Evolutionary conservation across 176 grass and related monocot genomes (phyloP), one percentile per base, ranked within the genome.

Genomic region (Luzula sylvatica): DNA sequence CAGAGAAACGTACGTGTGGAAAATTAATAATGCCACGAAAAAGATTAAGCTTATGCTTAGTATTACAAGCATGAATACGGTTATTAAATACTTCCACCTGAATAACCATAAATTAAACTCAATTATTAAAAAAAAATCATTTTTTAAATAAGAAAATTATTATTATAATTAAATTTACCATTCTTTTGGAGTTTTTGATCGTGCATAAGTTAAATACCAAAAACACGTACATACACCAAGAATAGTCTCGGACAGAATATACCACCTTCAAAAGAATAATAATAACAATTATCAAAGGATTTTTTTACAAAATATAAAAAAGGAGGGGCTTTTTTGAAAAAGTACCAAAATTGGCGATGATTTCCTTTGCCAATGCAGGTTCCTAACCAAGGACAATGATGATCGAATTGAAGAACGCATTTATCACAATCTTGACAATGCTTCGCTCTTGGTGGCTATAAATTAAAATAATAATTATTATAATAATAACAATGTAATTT

Each of bases 381-480:
- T 55, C 76, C 76, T 50, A 79, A 52, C 76, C 76, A 79, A 52
- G 51, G 53, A 67, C 76, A 79, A 51, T 79, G 76, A 52, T 79
- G 76, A 45, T 79, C 76, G 40, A 68, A 79, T 52, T 61, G 76
- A 61, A 79, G 76, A 11, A 79, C 59, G 17, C 76, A 79, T 61
- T 67, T 72, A 39, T 72, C 68, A 53, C 76, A 79, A 59, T 72
- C 68, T 46, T 57, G 57, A 55, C 76, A 79, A 56, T 79, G 76
- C 50, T 72, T 79, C 22, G 76, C 9, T 4, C 76, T 67, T 55
- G 76, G 76, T 60, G 76, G 76, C 76, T 79, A 56, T 52, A 79
- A 21, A 35, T 46, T 20, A 35, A 76, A 38, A 51, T 20, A 16
- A 53, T 26, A 19, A 18, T 44, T 23, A 8, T 40, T 42, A 47